Conservation (phyloP, 176 grass and related monocot genomes). For the Alopecurus myosuroides region DNA sequence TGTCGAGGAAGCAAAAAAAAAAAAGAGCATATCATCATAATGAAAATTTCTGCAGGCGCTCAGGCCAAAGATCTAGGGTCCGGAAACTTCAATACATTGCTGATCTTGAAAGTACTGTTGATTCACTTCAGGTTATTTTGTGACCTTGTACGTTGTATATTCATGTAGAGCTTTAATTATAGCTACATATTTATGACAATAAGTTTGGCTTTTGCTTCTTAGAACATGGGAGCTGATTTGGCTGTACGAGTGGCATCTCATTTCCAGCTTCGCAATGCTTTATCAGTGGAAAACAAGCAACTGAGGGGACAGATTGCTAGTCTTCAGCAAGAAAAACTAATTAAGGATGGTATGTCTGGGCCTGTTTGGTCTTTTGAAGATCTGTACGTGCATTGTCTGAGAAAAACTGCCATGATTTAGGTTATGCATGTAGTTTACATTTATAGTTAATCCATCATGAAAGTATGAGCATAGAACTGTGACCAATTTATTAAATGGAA, state of each 20-base stretch:
- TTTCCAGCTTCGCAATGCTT: conserved; percentile 71
- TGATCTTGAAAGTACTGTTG: conserved; percentile 92
- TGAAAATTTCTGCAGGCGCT: conserved; percentile 59
- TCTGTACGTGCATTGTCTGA: background rate
- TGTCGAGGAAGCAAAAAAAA: conserved; percentile 1
- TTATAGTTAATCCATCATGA: background rate
- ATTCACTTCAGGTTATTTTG: conserved; percentile 67
- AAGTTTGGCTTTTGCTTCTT: conserved; percentile 22
- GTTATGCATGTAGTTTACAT: background rate
- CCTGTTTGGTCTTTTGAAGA: background rate
- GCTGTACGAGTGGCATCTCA: conserved; percentile 68
- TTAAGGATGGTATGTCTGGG: conserved; percentile 71
- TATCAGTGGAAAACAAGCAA: conserved; percentile 88
- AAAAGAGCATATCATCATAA: background rate
- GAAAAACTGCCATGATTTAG: conserved; percentile 2
- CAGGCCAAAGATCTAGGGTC: conserved; percentile 96
- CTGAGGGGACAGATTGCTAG: conserved; percentile 58
- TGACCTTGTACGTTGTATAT: conserved; percentile 21
- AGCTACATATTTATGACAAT: background rate
- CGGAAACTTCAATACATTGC: conserved; percentile 97
- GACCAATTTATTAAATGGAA: background rate
- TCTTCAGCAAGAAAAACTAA: conserved; percentile 73
- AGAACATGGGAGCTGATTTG: conserved; percentile 86
- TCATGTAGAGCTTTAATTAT: background rate
- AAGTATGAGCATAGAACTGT: background rate